Conservation (phyloP, 495 filamentous ascomycete genomes). For the Rostrohypoxylon terebratum region DNA sequence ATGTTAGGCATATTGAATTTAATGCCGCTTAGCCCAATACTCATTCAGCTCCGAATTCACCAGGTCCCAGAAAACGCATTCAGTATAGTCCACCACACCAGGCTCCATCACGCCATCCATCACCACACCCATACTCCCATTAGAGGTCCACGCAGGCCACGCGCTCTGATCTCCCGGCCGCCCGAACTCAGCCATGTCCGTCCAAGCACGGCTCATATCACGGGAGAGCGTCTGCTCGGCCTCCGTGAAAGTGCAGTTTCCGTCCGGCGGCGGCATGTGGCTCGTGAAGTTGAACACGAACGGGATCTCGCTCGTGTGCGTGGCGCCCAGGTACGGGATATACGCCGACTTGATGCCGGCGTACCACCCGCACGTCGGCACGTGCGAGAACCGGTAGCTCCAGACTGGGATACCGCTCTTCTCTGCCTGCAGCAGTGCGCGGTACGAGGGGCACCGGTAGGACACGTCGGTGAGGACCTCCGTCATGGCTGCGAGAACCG, state of each 20-base stretch:
- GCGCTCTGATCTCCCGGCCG: slow-evolving; percentile 37
- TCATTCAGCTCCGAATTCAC: slow-evolving; percentile 40
- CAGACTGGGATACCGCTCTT: slow-evolving; percentile 48
- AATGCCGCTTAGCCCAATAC: slow-evolving; percentile 16
- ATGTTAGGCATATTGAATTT: background rate
- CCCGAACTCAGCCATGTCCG: slow-evolving; percentile 52
- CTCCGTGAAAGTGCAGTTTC: slow-evolving; percentile 50
- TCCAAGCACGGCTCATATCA: slow-evolving; percentile 54
- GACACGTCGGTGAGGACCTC: slow-evolving; percentile 48
- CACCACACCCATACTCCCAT: slow-evolving; percentile 45
- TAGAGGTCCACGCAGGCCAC: slow-evolving; percentile 50
- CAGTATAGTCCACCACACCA: slow-evolving; percentile 49
- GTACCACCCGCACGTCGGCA: slow-evolving; percentile 51
- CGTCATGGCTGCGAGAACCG: slow-evolving; percentile 23
- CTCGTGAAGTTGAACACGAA: slow-evolving; percentile 56
- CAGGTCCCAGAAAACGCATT: slow-evolving; percentile 52
- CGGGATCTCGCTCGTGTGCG: slow-evolving; percentile 57
- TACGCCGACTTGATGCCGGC: slow-evolving; percentile 21
- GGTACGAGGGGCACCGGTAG: slow-evolving; percentile 51
- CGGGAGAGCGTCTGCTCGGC: slow-evolving; percentile 49
- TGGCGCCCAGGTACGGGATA: slow-evolving; percentile 42
- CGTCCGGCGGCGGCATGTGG: slow-evolving; percentile 41
- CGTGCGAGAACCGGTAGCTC: slow-evolving; percentile 54
- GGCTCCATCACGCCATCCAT: slow-evolving; percentile 43
- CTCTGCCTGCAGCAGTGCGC: slow-evolving; percentile 35